These are phyloP conservation scores for Kwoniella shivajii DNA, from an alignment of 1,284 basidiomycete genomes.

Conservation along the genomic window DNA sequence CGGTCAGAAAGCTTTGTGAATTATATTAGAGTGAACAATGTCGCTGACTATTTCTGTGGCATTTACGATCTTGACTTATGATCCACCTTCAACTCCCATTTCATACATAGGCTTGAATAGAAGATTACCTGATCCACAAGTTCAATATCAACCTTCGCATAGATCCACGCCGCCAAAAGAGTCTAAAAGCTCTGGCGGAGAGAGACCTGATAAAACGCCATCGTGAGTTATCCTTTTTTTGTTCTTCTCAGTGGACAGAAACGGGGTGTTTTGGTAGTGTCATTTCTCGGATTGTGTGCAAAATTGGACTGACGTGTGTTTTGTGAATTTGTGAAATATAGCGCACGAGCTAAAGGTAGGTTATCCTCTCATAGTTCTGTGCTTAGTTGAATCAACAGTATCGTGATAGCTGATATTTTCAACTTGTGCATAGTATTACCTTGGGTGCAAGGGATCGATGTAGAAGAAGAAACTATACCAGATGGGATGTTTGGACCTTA, in stretches of 20 bases:
- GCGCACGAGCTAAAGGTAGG: constrained; percentile 39
- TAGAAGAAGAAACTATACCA: constrained; percentile 22
- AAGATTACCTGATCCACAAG: constrained; percentile 8
- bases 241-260: not conserved
- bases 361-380: not conserved
- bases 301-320: constrained; percentile 4
- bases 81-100: constrained; percentile 33
- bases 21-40: too few species aligned
- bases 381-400: not conserved
- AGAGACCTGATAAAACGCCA: constrained; percentile 29
- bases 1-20: not conserved
- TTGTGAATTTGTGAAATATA: constrained; percentile 5
- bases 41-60: constrained; percentile 34
- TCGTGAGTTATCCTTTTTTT: constrained; percentile 20
- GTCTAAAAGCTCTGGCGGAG: constrained; percentile 17
- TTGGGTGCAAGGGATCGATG: constrained; percentile 37
- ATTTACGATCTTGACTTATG: constrained; percentile 34
- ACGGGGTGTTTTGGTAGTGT: not conserved
- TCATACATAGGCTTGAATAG: constrained; percentile 14
- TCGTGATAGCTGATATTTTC: not conserved
- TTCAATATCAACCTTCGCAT: constrained; percentile 10
- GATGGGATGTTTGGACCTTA: constrained; percentile 50
- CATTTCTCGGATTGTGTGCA: not conserved
- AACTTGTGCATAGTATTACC: constrained; percentile 34
- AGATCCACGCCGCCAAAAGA: constrained; percentile 19